Evolutionary conservation across 2,329 filamentous ascomycete genomes (phyloP).

Genomic region (Apiospora rasikravindrae): DNA sequence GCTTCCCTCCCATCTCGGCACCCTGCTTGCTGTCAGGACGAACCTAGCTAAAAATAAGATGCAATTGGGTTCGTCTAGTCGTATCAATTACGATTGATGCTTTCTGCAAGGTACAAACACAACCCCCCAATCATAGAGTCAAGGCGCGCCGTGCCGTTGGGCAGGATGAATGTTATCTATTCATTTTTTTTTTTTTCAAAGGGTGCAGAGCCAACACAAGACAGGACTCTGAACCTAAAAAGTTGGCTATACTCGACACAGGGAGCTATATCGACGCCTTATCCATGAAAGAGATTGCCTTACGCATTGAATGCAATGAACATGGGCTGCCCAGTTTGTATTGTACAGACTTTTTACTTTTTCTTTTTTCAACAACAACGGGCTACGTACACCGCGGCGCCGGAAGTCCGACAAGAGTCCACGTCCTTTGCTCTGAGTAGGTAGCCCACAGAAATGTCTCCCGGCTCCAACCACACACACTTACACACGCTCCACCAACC

Average conservation of each 20-base stretch:
- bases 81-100: background rate
- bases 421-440: background rate
- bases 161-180: conserved; percentile 24
- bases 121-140: background rate
- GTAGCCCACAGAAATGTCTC: conserved; percentile 1
- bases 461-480: background rate
- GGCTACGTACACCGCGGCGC: conserved; percentile 1
- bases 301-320: conserved; percentile 12
- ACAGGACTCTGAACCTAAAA: conserved; percentile 16
- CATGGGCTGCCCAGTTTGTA: conserved; percentile 22
- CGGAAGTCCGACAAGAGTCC: conserved; percentile 12
- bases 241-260: background rate
- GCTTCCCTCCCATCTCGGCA: background rate
- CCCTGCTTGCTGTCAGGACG: background rate
- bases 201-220: conserved; percentile 18
- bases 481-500: background rate
- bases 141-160: background rate
- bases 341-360: conserved; percentile 21
- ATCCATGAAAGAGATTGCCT: conserved; percentile 11
- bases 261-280: background rate
- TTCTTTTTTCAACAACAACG: background rate
- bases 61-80: background rate
- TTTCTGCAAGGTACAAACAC: background rate
- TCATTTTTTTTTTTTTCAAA: conserved; percentile 10
- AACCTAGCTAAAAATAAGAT: background rate